These are phyloP conservation scores for Globisporangium nodosum DNA, from an alignment of 352 stramenopile genomes.

Conservation along the genomic window DNA sequence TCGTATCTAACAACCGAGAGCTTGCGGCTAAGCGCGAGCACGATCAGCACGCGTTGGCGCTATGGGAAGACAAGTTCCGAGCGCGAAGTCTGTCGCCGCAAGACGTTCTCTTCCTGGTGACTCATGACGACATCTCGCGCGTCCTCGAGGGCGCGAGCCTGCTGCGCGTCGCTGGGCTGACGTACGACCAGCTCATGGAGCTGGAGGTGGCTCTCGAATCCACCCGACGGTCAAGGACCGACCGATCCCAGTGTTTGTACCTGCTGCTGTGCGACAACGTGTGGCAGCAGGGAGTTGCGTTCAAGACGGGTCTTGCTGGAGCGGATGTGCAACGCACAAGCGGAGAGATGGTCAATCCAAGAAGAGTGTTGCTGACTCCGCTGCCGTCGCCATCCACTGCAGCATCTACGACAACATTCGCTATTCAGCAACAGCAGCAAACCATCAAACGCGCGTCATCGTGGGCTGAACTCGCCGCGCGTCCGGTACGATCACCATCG, in stretches of 20 bases:
- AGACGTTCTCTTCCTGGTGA: slow-evolving; percentile 43
- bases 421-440: background rate
- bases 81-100: slow-evolving; percentile 24
- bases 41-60: slow-evolving; percentile 15
- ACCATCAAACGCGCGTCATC: background rate
- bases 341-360: background rate
- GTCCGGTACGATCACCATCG: background rate
- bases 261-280: slow-evolving; percentile 14
- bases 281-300: slow-evolving; percentile 16
- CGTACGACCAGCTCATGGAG: slow-evolving; percentile 49
- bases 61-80: slow-evolving; percentile 63
- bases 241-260: background rate
- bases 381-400: background rate
- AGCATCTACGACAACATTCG: background rate
- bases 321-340: background rate
- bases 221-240: background rate
- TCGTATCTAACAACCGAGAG: background rate
- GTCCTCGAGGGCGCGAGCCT: slow-evolving; percentile 43
- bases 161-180: slow-evolving; percentile 21
- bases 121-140: slow-evolving; percentile 26
- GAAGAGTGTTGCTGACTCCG: slow-evolving; percentile 1
- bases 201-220: slow-evolving; percentile 35
- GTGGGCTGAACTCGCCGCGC: background rate
- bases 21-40: background rate
- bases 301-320: slow-evolving; percentile 3